Percentiles rank a stretch among this genome's conserved stretches.
Conservation (phyloP, 2,329 filamentous ascomycete species). For the Pseudogymnoascus sp. region DNA sequence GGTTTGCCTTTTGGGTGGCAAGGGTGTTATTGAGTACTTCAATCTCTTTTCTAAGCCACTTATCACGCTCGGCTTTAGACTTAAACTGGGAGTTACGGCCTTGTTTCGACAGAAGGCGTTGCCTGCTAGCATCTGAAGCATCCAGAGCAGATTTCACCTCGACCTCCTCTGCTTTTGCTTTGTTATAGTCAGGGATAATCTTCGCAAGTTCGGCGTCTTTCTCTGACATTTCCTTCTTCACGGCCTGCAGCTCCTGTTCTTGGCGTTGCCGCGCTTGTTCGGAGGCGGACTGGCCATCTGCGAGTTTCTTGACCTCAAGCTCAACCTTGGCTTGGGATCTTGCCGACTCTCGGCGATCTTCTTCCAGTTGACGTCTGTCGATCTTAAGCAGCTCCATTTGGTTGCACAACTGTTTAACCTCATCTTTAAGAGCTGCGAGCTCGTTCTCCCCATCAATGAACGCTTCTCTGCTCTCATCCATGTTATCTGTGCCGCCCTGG, state of each 20-base stretch:
- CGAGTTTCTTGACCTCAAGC: slow-evolving; percentile 72
- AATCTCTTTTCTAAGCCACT: slow-evolving; percentile 74
- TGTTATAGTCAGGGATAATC: slow-evolving; percentile 70
- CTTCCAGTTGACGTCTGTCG: slow-evolving; percentile 81
- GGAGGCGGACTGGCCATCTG: slow-evolving; percentile 73
- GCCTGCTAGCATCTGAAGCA: slow-evolving; percentile 65
- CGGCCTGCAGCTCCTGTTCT: slow-evolving; percentile 62
- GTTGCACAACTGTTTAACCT: slow-evolving; percentile 74
- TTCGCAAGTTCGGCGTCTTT: slow-evolving; percentile 71
- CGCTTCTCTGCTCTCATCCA: slow-evolving; percentile 70
- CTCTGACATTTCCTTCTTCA: slow-evolving; percentile 66
- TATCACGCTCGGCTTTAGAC: slow-evolving; percentile 82
- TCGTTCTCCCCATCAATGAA: slow-evolving; percentile 75
- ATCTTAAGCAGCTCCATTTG: slow-evolving; percentile 78
- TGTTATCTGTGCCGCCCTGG: slow-evolving; percentile 75
- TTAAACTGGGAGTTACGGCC: slow-evolving; percentile 80
- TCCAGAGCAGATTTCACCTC: slow-evolving; percentile 66
- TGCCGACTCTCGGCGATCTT: slow-evolving; percentile 77
- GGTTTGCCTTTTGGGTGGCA: slow-evolving; percentile 74
- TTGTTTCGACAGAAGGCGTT: slow-evolving; percentile 86
- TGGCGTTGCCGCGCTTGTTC: slow-evolving; percentile 68
- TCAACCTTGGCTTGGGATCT: slow-evolving; percentile 79
- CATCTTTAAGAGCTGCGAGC: slow-evolving; percentile 67
- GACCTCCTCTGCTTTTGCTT: slow-evolving; percentile 66
- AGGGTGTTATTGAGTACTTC: slow-evolving; percentile 71